A percentile compares a stretch with the other conserved stretches of the same genome.
Evolutionary conservation across 441 rosid genomes (phyloP).

Genomic region (Capsella rubella): DNA sequence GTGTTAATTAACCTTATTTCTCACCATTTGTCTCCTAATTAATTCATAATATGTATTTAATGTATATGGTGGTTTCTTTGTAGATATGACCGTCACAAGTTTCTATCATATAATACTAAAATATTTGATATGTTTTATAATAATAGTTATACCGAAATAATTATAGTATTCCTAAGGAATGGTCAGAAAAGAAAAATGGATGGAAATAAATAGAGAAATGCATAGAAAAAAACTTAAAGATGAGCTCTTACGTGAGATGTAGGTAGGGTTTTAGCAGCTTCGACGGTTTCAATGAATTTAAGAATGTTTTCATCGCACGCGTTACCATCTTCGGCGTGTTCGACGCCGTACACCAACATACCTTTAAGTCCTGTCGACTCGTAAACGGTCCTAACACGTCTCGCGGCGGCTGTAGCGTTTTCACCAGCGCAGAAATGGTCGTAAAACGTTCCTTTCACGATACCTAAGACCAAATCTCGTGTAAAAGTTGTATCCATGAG

Average conservation of each 20-base stretch:
- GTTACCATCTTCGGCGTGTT: conserved; percentile 57
- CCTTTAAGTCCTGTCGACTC: conserved; percentile 63
- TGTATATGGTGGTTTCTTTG: not conserved
- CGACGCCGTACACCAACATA: conserved; percentile 78
- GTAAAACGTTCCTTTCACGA: conserved; percentile 60
- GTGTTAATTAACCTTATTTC: not conserved
- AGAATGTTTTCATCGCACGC: conserved; percentile 68
- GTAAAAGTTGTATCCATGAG: conserved; percentile 50
- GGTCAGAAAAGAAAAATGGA: no score
- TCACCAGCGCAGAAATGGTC: conserved; percentile 91
- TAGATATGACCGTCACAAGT: conserved; percentile 5
- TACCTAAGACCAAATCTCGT: conserved; percentile 48
- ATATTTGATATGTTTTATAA: conserved; percentile 4
- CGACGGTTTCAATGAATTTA: conserved; percentile 61
- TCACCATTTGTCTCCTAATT: not conserved
- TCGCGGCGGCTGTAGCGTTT: conserved; percentile 48
- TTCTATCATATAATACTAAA: conserved; percentile 4
- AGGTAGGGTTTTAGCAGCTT: conserved; percentile 63
- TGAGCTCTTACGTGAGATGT: conserved; percentile 62
- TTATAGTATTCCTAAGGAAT: not conserved
- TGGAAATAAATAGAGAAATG: not conserved
- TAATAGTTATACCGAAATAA: not conserved
- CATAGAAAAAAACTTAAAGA: not conserved
- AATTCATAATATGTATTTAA: not conserved
- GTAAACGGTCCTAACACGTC: conserved; percentile 49